Percentiles rank a stretch among this genome's conserved stretches.
Evolutionary conservation across 192 early-diverging fungal genomes (phyloP).

Genomic region (Phycomyces nitens): DNA sequence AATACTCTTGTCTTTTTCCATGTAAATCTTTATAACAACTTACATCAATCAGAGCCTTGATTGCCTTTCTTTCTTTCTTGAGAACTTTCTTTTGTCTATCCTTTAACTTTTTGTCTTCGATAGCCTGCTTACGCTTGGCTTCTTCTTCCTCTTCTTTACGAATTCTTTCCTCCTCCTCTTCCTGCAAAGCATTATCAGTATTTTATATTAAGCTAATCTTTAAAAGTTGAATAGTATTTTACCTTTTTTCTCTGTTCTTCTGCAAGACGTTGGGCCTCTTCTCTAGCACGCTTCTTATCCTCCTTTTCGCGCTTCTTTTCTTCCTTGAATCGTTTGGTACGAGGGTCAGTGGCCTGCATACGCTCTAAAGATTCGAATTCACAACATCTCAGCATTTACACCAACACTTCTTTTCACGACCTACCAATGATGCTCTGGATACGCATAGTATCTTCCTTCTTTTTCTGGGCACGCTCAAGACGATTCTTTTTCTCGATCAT

Average conservation of each 20-base stretch:
- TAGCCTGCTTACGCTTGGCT: conserved; percentile 46
- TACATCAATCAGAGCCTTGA: conserved; percentile 55
- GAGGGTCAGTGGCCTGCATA: conserved; percentile 61
- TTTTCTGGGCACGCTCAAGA: conserved; percentile 63
- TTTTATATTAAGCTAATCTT: too few relatives aligned
- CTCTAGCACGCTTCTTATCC: conserved; percentile 25
- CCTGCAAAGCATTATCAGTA: too few relatives aligned
- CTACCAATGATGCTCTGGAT: conserved; percentile 56
- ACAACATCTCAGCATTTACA: not conserved
- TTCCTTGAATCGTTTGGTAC: conserved; percentile 70
- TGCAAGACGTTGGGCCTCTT: conserved; percentile 34
- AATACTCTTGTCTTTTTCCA: not conserved
- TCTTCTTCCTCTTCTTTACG: conserved; percentile 38
- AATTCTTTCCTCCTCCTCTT: conserved; percentile 21
- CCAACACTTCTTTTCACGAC: too few relatives aligned
- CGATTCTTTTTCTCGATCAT: conserved; percentile 76
- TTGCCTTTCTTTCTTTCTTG: conserved; percentile 72
- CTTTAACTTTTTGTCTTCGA: conserved; percentile 52
- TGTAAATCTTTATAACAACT: not conserved
- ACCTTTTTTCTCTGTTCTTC: conserved; percentile 28
- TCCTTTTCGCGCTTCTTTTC: conserved; percentile 26
- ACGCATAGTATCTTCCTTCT: conserved; percentile 81
- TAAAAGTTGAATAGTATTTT: too few relatives aligned
- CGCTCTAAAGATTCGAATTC: not conserved
- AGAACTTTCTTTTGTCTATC: conserved; percentile 51